Percentiles rank a stretch among this genome's conserved stretches.
Conservation (phyloP, 1,284 basidiomycete species). For the Psilocybe mexicana region DNA sequence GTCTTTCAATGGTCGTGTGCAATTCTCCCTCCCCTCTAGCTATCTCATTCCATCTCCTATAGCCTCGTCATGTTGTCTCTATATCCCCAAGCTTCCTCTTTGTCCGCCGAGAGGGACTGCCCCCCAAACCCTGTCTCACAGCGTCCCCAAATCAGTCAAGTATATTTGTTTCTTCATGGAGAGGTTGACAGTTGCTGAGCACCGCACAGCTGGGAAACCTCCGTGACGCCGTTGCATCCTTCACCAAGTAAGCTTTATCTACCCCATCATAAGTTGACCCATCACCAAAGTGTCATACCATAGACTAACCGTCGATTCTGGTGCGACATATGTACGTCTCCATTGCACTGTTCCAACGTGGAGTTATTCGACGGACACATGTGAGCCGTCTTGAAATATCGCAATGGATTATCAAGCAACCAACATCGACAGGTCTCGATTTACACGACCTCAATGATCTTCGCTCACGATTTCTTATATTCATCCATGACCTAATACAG, state of each 20-base stretch:
- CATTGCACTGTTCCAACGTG: constrained; percentile 68
- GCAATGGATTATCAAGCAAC: not conserved
- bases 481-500: constrained; percentile 64
- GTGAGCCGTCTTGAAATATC: constrained; percentile 37
- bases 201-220: constrained; percentile 2
- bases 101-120: not conserved
- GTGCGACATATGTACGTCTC: constrained; percentile 45
- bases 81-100: constrained; percentile 9
- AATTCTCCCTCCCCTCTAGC: constrained; percentile 6
- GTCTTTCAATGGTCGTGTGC: constrained; percentile 23
- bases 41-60: not conserved
- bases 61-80: constrained; percentile 19
- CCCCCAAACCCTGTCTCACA: constrained; percentile 12
- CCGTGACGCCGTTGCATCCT: constrained; percentile 55
- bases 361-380: constrained; percentile 55
- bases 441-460: constrained; percentile 69
- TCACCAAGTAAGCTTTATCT: constrained; percentile 48
- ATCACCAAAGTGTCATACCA: constrained; percentile 1
- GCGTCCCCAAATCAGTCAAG: constrained; percentile 43
- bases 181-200: not conserved
- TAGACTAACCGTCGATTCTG: constrained; percentile 43
- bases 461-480: constrained; percentile 59
- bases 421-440: constrained; percentile 47
- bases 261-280: not conserved
- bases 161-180: constrained; percentile 17